Conservation (phyloP, 345 rosid genomes). For the Brassica incana region DNA sequence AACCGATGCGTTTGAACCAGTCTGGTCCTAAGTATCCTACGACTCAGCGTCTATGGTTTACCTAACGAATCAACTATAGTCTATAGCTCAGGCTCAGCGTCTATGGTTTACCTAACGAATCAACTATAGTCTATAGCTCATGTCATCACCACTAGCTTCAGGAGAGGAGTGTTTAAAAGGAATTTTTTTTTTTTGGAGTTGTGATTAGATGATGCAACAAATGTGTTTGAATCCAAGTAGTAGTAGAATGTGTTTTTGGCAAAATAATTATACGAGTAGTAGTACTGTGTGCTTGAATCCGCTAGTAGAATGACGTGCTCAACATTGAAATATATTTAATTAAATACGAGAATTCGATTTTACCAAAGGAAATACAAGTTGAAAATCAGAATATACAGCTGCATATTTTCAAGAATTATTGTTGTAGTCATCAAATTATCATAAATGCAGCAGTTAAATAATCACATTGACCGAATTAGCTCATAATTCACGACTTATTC, state of each 20-base stretch:
- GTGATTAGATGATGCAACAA: not conserved
- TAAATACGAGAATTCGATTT: not conserved
- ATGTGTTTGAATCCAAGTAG: not conserved
- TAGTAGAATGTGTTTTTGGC: not conserved
- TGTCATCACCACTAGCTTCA: not conserved
- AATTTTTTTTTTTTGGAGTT: not conserved
- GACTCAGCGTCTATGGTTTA: not conserved
- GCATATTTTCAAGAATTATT: not conserved
- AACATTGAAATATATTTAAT: not conserved
- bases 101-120: not conserved
- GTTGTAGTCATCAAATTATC: not conserved
- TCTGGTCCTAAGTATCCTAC: not conserved
- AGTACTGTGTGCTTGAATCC: not conserved
- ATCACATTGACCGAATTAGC: not conserved
- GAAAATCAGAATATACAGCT: not conserved
- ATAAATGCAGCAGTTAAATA: not conserved
- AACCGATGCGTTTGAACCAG: no score
- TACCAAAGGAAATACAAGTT: not conserved
- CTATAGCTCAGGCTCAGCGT: not conserved
- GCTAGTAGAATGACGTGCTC: not conserved
- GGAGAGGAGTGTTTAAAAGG: not conserved
- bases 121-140: not conserved
- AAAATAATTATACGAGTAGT: not conserved
- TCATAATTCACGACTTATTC: not conserved
- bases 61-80: no score